Base-by-base conservation (phyloP, 2,329 filamentous ascomycete species). In the Curvularia sp. region DNA sequence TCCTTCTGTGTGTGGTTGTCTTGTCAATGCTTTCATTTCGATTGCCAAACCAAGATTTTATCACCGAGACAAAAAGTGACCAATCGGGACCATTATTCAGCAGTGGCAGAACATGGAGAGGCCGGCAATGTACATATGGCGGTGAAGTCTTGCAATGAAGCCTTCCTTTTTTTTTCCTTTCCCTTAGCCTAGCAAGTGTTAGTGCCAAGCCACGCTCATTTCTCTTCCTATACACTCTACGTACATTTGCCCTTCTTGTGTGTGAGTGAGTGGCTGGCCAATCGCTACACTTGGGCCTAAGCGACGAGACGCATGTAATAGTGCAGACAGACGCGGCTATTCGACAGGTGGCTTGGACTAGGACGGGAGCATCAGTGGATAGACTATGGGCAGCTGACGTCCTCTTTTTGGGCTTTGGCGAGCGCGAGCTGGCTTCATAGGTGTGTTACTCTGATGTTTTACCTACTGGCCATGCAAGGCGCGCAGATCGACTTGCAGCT, bases 101-200 rank as follows among this genome's bases (percentile, higher is more conserved):
- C 51, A 55, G 26, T 30, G 48, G 30, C 46, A 55, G 41, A 33
- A 24, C 9, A 18, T 39, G 18, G 12, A 22, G 53, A 50, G 33
- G 39, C 52, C 56, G 52, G 56, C 51, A 55, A 50, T 41, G 56
- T 46, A 58, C 44, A 55, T 50, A 44, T 44, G 52, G 56, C 56
- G 56, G 56, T 58, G 56, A 55, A 41, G 46, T 46, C 30, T 10
- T 31, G 30, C 30, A 12, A 12, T 4, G 30, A 31, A 49, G 38
- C 24, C 44, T 53, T 57, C 10, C 35, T 47, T 18, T 33, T 13
- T 35, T 15, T 12, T 35, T 12, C 24, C 30, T 4, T 28, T 12
- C 35, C 30, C 26, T 28, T 8, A 8, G 3, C 8, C 26, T 28
- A 28, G 26, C 26, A 6, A 28, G 26, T 8, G 5, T 8, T 28